Conservation (phyloP, 441 rosid species). For the Populus hybrid region DNA sequence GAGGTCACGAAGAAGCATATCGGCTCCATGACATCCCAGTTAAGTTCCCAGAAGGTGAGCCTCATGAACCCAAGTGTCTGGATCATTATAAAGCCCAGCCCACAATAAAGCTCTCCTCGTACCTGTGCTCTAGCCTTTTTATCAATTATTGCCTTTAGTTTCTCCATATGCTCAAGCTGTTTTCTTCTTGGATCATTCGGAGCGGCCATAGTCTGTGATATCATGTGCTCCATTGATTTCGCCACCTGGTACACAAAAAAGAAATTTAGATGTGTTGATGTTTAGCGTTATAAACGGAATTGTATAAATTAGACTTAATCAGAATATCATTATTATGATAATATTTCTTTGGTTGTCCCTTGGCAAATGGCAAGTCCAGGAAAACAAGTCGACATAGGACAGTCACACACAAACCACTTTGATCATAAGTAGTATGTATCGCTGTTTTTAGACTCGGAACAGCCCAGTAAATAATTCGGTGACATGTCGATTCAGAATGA, state of each 20-base stretch:
- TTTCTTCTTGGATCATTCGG: slow-evolving; percentile 57
- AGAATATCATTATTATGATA: too few relatives aligned
- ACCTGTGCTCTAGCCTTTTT: slow-evolving; percentile 50
- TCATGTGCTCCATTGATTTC: slow-evolving; percentile 44
- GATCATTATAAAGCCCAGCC: slow-evolving; percentile 55
- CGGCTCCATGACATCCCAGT: slow-evolving; percentile 99
- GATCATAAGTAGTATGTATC: too few relatives aligned
- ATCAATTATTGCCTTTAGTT: slow-evolving; percentile 51
- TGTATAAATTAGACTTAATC: too few relatives aligned
- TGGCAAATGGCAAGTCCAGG: too few relatives aligned
- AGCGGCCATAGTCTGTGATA: slow-evolving; percentile 32
- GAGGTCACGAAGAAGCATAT: slow-evolving; percentile 83
- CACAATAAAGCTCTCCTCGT: slow-evolving; percentile 66
- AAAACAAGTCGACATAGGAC: too few relatives aligned
- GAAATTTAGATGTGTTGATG: background rate
- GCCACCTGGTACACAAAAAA: slow-evolving; percentile 39
- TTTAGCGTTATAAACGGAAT: background rate
- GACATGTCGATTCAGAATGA: too few relatives aligned
- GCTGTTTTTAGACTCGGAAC: too few relatives aligned
- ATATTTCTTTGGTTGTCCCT: too few relatives aligned
- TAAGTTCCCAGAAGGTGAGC: slow-evolving; percentile 94
- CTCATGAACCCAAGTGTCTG: slow-evolving; percentile 91
- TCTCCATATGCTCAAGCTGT: slow-evolving; percentile 54
- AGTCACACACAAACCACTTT: too few relatives aligned
- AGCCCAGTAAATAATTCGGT: too few relatives aligned